These are phyloP conservation scores for Larix kaempferi DNA, from an alignment of 75 land plant species.

Conservation along the genomic window DNA sequence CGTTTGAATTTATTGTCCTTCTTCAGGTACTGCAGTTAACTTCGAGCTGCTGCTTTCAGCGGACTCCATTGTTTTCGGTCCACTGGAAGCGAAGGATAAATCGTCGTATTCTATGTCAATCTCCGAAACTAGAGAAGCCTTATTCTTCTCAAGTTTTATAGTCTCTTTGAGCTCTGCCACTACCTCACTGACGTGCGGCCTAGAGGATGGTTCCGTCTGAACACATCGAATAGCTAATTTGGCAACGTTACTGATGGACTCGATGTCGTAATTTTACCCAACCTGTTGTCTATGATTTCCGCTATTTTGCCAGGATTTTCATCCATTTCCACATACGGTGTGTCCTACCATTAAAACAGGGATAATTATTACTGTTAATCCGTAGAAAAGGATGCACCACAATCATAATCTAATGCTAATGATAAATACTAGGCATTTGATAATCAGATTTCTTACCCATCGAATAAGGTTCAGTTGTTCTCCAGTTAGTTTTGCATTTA, in stretches of 20 bases:
- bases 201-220: slow-evolving; percentile 1
- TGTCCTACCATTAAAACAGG: neutral
- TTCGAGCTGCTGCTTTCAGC: too few species aligned
- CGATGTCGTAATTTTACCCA: slow-evolving; percentile 2
- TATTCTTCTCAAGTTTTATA: slow-evolving; percentile 11
- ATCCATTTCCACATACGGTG: neutral
- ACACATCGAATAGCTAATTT: slow-evolving; percentile 26
- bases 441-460: neutral
- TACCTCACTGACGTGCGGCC: slow-evolving; percentile 27
- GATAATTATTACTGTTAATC: too few species aligned
- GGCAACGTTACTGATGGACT: slow-evolving; percentile 6
- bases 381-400: too few species aligned
- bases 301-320: neutral
- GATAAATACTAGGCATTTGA: too few species aligned
- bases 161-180: slow-evolving; percentile 22
- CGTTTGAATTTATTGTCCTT: too few species aligned
- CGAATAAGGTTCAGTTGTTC: neutral
- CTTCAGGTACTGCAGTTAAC: too few species aligned
- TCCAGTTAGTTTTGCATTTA: neutral
- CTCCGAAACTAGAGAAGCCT: too few species aligned
- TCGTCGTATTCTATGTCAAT: too few species aligned
- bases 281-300: neutral
- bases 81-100: too few species aligned
- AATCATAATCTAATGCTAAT: too few species aligned
- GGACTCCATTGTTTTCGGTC: too few species aligned